Evolutionary conservation across 495 filamentous ascomycete species (phyloP), one percentile per base, ranked within the genome.

Genomic region (Baudoinia panamericana): DNA sequence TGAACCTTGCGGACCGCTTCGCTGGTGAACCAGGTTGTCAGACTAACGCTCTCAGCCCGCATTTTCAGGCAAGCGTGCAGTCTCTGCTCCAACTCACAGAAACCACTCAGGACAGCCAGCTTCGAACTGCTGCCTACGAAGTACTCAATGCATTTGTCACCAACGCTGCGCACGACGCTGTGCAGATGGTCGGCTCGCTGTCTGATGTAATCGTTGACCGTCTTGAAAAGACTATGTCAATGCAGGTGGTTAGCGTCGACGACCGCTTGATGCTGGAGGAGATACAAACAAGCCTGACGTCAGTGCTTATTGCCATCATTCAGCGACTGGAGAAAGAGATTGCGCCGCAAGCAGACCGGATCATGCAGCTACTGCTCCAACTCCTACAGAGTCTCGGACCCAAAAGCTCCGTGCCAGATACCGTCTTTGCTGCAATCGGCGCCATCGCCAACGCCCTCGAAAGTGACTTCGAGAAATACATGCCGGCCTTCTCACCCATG

Each of bases 101-200:
- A 55, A 23, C 32, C 24, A 35, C 24, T n/a, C 25, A 44, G 33
- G 92, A 97, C 51, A 84, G 84, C 47, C 73, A 86, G 54, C 77
- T 96, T n/a, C 82, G 90, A 37, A 96, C 90, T 46, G 92, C 90
- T 33, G 87, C 88, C n/a, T 97, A 97, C 51, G 90, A 97, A 59
- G 90, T 97, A 29, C 71, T 97, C 24, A 93, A 87, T 62, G 76
- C 83, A 0, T 96, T 95, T 53, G 82, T 96, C 34, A 76, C 77
- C 41, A 90, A 85, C 57, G 72, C 87, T 46, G 92, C 87, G 13
- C 79, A 79, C 39, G 85, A 93, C 51, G 90, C 78, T 61, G 68
- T 96, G 37, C 63, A 67, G 11, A 72, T 83, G 52, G 75, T 97
- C 54, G 90, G 80, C 6, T 75, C 67, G 13, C 70, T 96, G 25